Evolutionary conservation across 129 eudicot species (phyloP).

Genomic region (Gnaphalium uliginosum): DNA sequence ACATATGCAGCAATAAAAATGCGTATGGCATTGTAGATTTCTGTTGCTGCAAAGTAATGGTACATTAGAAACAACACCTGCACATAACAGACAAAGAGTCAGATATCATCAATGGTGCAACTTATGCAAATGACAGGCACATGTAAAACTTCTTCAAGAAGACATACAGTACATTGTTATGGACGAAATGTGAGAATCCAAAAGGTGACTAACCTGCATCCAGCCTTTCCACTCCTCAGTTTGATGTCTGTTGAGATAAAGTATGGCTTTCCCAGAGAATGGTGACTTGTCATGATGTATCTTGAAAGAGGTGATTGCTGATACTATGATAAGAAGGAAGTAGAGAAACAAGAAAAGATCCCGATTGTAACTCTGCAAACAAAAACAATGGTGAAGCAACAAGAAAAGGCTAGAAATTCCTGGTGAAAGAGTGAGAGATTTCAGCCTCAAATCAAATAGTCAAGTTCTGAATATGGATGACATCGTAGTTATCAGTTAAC

Average conservation of each 20-base stretch:
- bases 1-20: constrained; percentile 98
- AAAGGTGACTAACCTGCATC: constrained; percentile 96
- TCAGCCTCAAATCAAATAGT: background rate
- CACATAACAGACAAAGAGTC: background rate
- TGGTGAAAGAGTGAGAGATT: no score
- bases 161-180: background rate
- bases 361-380: constrained; percentile 83
- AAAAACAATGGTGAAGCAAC: constrained; percentile 9
- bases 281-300: constrained; percentile 88
- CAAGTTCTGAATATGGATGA: constrained; percentile 12
- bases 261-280: constrained; percentile 76
- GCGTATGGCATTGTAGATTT: constrained; percentile 93
- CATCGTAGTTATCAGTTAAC: background rate
- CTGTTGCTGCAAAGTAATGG: constrained; percentile 91
- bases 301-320: constrained; percentile 88
- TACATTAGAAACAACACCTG: constrained; percentile 91
- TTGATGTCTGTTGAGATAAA: constrained; percentile 90
- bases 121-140: background rate
- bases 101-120: background rate
- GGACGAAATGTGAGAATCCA: constrained; percentile 9
- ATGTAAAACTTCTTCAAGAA: background rate
- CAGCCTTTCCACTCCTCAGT: constrained; percentile 99
- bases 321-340: constrained; percentile 70
- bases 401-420: constrained; percentile 2
- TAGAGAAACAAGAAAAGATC: constrained; percentile 84